phyloP scores from a whole-genome alignment of 2,329 filamentous ascomycete species.

The Remersonia thermophila region DNA sequence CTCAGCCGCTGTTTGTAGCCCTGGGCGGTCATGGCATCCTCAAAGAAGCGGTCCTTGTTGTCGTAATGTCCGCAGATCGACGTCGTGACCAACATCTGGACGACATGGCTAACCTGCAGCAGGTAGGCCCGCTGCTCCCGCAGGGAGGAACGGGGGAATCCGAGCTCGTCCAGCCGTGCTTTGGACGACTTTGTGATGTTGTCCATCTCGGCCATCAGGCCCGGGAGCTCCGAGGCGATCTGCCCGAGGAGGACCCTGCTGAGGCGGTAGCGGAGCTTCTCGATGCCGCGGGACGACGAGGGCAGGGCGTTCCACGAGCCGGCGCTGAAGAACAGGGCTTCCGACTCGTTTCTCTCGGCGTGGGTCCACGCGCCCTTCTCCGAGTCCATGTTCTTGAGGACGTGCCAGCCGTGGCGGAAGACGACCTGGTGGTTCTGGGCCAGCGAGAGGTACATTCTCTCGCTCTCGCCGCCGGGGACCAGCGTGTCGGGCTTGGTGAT shows the following conservation, averaged over 20 bases:
- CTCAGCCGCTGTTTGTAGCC: conserved; percentile 15
- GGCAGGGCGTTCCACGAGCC: conserved; percentile 13
- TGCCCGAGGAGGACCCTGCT: conserved; percentile 20
- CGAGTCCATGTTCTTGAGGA: conserved; percentile 26
- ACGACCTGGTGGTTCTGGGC: conserved; percentile 34
- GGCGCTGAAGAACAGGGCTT: conserved; percentile 23
- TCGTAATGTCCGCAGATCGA: conserved; percentile 22
- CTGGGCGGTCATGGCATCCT: conserved; percentile 4
- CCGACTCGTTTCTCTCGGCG: conserved; percentile 21
- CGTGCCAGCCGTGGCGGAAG: conserved; percentile 37
- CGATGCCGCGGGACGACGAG: conserved; percentile 13
- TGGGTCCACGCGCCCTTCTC: conserved; percentile 18
- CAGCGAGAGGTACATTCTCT: conserved; percentile 28
- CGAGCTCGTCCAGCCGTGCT: conserved; percentile 16
- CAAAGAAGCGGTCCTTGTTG: conserved; percentile 16
- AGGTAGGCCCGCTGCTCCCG: conserved; percentile 18
- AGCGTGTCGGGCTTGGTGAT: conserved; percentile 42
- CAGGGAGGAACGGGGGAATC: conserved; percentile 13
- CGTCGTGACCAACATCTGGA: conserved; percentile 17
- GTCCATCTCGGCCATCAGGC: conserved; percentile 21
- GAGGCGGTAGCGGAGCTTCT: conserved; percentile 16
- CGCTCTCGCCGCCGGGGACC: conserved; percentile 26
- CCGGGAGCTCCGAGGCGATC: conserved; percentile 22
- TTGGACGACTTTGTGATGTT: conserved; percentile 15
- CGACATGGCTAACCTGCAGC: conserved; percentile 8